Evolutionary conservation across 31 red algal genomes (phyloP).

Genomic region (Odonthalia washingtoniensis): DNA sequence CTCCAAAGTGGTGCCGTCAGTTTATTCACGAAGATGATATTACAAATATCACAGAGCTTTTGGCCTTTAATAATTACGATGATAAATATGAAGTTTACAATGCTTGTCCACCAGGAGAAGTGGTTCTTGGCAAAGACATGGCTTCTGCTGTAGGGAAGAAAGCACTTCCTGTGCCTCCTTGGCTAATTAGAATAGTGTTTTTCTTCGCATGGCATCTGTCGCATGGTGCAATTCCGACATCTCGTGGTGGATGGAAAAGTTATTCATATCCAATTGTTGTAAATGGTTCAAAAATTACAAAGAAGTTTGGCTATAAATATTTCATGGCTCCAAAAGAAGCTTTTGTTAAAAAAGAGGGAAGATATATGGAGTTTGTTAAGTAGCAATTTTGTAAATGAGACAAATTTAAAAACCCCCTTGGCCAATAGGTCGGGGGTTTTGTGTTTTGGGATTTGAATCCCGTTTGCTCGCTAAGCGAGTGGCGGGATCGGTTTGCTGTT

Average conservation of each 20-base stretch:
- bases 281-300: neutral
- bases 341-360: neutral
- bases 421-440: too few relatives aligned
- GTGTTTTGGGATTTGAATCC: too few relatives aligned
- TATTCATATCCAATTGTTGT: neutral
- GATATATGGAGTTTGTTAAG: neutral
- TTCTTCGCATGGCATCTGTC: neutral
- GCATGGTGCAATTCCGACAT: neutral
- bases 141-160: neutral
- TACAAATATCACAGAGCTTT: neutral
- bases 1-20: neutral
- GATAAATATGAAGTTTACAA: neutral
- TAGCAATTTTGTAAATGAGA: too few relatives aligned
- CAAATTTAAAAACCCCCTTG: too few relatives aligned
- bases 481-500: too few relatives aligned
- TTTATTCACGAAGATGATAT: slow-evolving; percentile 1
- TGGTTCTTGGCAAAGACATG: neutral
- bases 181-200: neutral
- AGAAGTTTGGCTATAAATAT: neutral
- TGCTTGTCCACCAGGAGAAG: neutral
- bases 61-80: neutral
- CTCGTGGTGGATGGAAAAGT: neutral
- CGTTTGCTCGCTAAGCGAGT: too few relatives aligned
- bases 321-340: neutral
- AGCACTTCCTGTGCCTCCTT: neutral